Evolutionary conservation across 352 stramenopile species (phyloP), one percentile per base, ranked within the genome.

Genomic region (Phytophthora fragariaefolia): DNA sequence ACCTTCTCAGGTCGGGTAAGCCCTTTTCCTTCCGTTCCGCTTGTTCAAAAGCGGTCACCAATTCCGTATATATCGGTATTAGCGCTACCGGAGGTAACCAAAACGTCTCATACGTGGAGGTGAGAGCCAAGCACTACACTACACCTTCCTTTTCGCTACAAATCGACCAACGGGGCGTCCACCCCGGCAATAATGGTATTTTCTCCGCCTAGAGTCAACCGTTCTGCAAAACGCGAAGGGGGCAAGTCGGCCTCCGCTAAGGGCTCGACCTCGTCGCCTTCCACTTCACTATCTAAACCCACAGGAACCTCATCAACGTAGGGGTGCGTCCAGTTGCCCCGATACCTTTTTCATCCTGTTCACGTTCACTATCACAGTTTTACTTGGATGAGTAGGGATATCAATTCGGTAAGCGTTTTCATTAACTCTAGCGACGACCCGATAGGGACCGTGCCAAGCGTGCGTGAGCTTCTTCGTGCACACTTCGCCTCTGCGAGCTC

Each of bases 281-380:
- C 4, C 1, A 5, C 17, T 2, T n/a, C 40, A 0, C 32, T 9
- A 17, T 34, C 28, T n/a, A n/a, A n/a, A n/a, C n/a, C 34, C 0
- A 26, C 17, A 0, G 32, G 46, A 5, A 56, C 1, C 45, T 22
- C n/a, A n/a, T n/a, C n/a, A n/a, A n/a, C n/a, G n/a, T n/a, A n/a
- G n/a, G n/a, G n/a, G n/a, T n/a, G n/a, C 1, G 28, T 64, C 45
- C 46, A 56, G 1, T 24, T 23, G 0, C 56, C 56, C 3, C 32
- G 18, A 12, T 18, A 63, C n/a, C 1, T 28, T 28, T 45, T 63
- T 63, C 0, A 63, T 4, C 10, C 56, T 10, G 8, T 63, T 63
- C 6, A 63, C 56, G 8, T 56, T 51, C 4, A 63, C 12, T 0
- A 45, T 38, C 0, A 63, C 56, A 1, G 54, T 32, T 12, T 56